A percentile compares a stretch with the other conserved stretches of the same genome.
These are phyloP conservation scores for Fusarium compactum DNA, from an alignment of 2,329 filamentous ascomycete genomes.

Conservation along the genomic window DNA sequence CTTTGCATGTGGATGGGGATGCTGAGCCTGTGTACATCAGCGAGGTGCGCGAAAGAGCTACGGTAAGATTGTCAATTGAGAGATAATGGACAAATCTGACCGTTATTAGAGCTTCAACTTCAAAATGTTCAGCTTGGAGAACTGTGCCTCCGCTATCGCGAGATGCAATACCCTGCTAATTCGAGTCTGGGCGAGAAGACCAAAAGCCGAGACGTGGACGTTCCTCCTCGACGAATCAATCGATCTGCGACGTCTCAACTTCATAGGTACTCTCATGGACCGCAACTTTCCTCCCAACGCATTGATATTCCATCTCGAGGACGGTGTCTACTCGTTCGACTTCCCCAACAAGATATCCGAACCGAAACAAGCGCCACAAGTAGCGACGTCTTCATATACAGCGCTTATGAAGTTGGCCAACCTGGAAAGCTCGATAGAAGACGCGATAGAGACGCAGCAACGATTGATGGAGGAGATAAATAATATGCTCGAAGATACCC, in stretches of 20 bases:
- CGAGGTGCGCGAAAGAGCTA: constrained; percentile 81
- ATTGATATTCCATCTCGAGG: constrained; percentile 84
- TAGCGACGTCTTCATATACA: constrained; percentile 84
- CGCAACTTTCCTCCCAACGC: constrained; percentile 84
- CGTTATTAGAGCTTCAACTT: constrained; percentile 82
- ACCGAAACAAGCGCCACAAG: constrained; percentile 64
- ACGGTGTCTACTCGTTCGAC: constrained; percentile 88
- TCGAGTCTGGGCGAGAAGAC: constrained; percentile 78
- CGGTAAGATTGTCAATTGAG: constrained; percentile 57
- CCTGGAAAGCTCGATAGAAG: constrained; percentile 90
- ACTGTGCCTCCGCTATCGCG: constrained; percentile 72
- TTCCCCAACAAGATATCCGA: constrained; percentile 65
- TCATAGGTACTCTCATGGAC: constrained; percentile 77
- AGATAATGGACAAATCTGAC: constrained; percentile 2
- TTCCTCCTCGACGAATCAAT: constrained; percentile 79
- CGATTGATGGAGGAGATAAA: constrained; percentile 84
- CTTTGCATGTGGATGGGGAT: constrained; percentile 76
- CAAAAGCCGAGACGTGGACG: constrained; percentile 62
- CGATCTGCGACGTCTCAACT: constrained; percentile 79
- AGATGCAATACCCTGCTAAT: constrained; percentile 74
- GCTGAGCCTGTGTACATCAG: constrained; percentile 89
- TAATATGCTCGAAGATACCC: constrained; percentile 59
- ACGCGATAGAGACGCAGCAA: constrained; percentile 82
- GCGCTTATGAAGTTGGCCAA: constrained; percentile 89
- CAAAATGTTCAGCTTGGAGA: constrained; percentile 80